These are phyloP conservation scores for Rossbeevera mucosa DNA, from an alignment of 768 basidiomycete species.

Conservation along the genomic window DNA sequence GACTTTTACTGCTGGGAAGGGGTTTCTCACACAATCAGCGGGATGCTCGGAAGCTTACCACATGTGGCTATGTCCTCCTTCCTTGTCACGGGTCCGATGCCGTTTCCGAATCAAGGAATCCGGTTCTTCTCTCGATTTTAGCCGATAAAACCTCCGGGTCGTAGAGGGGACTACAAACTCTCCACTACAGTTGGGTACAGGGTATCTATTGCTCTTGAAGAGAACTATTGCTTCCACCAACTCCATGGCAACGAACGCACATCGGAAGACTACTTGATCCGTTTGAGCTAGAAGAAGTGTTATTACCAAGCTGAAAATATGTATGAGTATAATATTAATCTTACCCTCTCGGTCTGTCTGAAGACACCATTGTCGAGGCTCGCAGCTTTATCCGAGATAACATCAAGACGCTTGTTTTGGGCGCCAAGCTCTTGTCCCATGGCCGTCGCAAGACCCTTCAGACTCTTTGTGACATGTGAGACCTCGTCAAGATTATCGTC, in stretches of 20 bases:
- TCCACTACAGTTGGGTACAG: neutral
- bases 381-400: constrained; percentile 75
- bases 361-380: constrained; percentile 69
- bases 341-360: constrained; percentile 78
- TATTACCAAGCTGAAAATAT: constrained; percentile 17
- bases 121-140: too few species aligned
- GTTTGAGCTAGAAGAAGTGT: constrained; percentile 47
- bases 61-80: neutral
- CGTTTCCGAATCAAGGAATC: too few species aligned
- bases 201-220: constrained; percentile 18
- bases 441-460: constrained; percentile 73
- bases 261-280: constrained; percentile 42
- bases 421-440: constrained; percentile 86
- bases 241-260: neutral
- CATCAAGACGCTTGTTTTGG: constrained; percentile 78
- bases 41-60: too few species aligned
- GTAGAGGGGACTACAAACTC: too few species aligned
- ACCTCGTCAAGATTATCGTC: constrained; percentile 91
- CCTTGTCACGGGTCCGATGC: too few species aligned
- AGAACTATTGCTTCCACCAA: neutral
- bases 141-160: too few species aligned
- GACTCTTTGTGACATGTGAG: constrained; percentile 63
- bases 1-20: neutral
- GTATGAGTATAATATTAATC: constrained; percentile 31
- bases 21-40: neutral